phyloP scores from a whole-genome alignment of 1,284 basidiomycete species.

The Somion occarium region DNA sequence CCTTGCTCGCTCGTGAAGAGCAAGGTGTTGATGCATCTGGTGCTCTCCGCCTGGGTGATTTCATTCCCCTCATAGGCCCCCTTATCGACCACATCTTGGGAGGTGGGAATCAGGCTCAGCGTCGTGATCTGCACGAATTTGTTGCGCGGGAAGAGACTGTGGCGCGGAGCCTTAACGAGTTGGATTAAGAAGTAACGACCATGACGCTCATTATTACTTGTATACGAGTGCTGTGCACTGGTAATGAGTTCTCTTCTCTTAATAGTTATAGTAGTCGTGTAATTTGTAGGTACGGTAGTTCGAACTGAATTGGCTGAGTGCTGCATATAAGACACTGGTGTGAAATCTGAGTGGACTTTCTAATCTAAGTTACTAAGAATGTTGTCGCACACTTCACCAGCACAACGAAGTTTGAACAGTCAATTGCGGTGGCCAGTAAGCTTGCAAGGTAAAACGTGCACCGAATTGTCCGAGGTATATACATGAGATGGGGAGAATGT shows the following conservation, averaged over 20 bases:
- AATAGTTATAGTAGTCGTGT: neutral
- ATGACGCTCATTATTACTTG: neutral
- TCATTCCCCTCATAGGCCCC: neutral
- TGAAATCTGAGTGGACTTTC: no score
- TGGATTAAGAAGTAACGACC: neutral
- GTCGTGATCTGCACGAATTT: neutral
- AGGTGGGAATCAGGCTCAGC: neutral
- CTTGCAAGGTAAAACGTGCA: no score
- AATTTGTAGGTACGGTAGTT: conserved; percentile 1
- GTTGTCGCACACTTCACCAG: no score
- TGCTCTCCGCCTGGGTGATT: neutral
- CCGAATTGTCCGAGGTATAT: no score
- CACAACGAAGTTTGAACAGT: no score
- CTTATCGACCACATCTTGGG: neutral
- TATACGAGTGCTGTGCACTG: neutral
- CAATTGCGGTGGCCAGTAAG: no score
- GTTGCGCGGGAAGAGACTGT: neutral
- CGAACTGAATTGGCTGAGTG: neutral
- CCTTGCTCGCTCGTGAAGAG: neutral
- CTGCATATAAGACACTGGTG: neutral
- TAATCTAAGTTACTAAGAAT: no score
- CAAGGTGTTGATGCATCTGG: neutral
- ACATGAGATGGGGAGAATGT: no score
- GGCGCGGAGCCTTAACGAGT: neutral
- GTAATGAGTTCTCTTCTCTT: neutral